Base-by-base conservation (phyloP, 257 asterid genomes). In the Solanum phureja region DNA sequence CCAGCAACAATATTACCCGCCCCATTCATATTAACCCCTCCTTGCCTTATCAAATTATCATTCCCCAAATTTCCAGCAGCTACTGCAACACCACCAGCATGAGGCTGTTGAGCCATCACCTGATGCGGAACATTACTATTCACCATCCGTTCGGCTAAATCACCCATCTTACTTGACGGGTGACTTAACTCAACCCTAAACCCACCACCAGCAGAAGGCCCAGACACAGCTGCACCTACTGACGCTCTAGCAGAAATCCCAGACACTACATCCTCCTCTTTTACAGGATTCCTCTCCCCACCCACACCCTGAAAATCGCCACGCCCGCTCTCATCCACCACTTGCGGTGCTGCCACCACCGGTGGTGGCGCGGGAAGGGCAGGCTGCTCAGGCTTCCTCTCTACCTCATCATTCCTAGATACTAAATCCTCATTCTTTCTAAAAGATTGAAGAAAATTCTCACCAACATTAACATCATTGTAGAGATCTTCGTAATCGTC, bases 401-500 rank as follows among this genome's bases (percentile, higher is more conserved):
- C 88, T 72, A 60, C 40, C 86, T 46, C 94, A 90, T 94, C 94
- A 88, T 90, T 90, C 33, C 68, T 86, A 19, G 87, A 88, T 86
- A 83, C 84, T 77, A 77, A 77, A 23, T 77, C 84, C 86, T 95
- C 98, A 89, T 94, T 94, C 87, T 91, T 92, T 56, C 93, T 90
- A 86, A 94, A 3, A 82, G 98, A 92, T 88, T 94, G 98, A 87
- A 94, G 90, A 91, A 97, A 96, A 82, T 94, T 91, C 92, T 96
- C 99, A 37, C 99, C 99, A 44, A 97, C 98, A 79, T 97, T 97
- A 64, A 97, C 99, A 89, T 97, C 99, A 77, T 95, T 96, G 87
- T 97, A 97, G 29, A 97, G 98, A 87, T 97, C 99, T 86, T 97
- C 99, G 37, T 94, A 97, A 82, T 97, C 99, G 85, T 95, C 98